Percentiles rank a stretch among this genome's conserved stretches.
phyloP scores from a whole-genome alignment of 768 basidiomycete species.

The Russula foetens region DNA sequence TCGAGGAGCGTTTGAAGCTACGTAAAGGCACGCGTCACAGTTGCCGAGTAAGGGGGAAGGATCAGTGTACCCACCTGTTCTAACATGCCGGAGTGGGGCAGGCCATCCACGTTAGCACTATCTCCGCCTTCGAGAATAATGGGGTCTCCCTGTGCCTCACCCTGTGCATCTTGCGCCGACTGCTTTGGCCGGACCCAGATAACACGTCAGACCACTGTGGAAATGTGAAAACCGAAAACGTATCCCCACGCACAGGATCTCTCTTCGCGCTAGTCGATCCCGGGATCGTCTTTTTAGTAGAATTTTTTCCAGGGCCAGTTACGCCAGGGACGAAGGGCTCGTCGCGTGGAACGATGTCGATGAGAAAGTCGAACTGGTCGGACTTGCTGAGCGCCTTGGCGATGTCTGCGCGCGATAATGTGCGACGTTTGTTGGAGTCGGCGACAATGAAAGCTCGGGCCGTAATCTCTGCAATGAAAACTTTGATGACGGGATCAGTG shows the following conservation, averaged over 20 bases:
- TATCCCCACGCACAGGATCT: conserved; percentile 4
- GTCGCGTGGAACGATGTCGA: conserved; percentile 91
- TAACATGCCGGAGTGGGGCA: conserved; percentile 14
- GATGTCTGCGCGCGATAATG: conserved; percentile 87
- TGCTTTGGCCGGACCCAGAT: neutral
- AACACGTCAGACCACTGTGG: neutral
- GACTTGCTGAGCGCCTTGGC: conserved; percentile 86
- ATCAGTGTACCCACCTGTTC: conserved; percentile 6
- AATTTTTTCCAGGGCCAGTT: conserved; percentile 5
- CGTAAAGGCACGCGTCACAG: neutral
- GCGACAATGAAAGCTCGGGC: conserved; percentile 93
- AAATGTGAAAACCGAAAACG: neutral
- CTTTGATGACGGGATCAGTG: conserved; percentile 32
- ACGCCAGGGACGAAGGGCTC: conserved; percentile 33
- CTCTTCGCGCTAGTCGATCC: conserved; percentile 3
- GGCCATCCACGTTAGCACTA: conserved; percentile 11
- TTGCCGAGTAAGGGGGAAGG: neutral
- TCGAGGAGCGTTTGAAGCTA: conserved; percentile 13
- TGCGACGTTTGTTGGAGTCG: conserved; percentile 94
- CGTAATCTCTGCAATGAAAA: conserved; percentile 96
- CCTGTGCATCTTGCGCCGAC: conserved; percentile 11
- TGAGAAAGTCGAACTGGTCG: conserved; percentile 96
- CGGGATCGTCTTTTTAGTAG: conserved; percentile 10
- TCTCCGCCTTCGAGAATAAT: conserved; percentile 15
- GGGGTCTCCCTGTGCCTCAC: conserved; percentile 13